Evolutionary conservation across 805 yeast species (phyloP).

Genomic region (Cyberlindnera maclurae): DNA sequence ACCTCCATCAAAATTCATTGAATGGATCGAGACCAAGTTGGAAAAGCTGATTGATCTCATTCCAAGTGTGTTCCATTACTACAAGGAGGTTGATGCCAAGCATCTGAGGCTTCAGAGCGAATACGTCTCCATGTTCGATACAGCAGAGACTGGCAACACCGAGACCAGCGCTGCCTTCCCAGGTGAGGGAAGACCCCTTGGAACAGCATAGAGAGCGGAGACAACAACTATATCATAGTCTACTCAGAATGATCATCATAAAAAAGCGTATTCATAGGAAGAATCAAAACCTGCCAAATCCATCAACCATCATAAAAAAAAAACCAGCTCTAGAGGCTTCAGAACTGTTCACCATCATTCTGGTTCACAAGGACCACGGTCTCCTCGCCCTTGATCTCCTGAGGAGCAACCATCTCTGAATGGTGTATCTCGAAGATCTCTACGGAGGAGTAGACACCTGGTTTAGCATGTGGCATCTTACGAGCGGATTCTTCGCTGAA

Average conservation of each 20-base stretch:
- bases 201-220: conserved; percentile 4
- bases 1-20: conserved; percentile 60
- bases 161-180: conserved; percentile 12
- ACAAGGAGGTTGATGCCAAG: conserved; percentile 54
- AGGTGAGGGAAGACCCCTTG: conserved; percentile 21
- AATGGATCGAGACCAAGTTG: conserved; percentile 55
- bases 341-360: not conserved
- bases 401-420: not conserved
- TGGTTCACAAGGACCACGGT: conserved; percentile 1
- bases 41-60: conserved; percentile 43
- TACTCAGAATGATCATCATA: not conserved
- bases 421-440: conserved; percentile 1
- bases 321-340: not conserved
- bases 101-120: conserved; percentile 30
- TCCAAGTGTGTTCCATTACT: conserved; percentile 47
- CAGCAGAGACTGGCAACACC: conserved; percentile 3
- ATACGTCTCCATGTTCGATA: conserved; percentile 25
- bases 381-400: not conserved
- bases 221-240: not conserved
- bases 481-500: no score
- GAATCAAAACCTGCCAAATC: not conserved
- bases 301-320: no score
- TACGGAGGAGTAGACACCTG: not conserved
- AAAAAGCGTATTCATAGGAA: not conserved
- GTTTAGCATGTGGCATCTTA: not conserved